phyloP scores from a whole-genome alignment of 192 early-diverging fungal genomes.

The Allomyces arbusculus region DNA sequence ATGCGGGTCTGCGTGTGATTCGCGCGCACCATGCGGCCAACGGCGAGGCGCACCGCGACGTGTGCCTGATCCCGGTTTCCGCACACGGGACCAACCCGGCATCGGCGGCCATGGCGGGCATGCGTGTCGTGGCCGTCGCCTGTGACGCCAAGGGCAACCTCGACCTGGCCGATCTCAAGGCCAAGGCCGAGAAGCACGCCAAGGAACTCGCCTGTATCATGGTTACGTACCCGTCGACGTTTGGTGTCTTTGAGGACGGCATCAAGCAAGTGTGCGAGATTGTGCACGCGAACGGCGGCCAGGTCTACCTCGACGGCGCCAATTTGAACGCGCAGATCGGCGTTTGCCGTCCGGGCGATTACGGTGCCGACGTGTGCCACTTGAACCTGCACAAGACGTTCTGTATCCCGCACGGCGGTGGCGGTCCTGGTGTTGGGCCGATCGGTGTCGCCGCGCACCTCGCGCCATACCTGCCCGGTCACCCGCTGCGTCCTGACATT shows the following conservation, averaged over 20 bases:
- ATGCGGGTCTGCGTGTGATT: slow-evolving; percentile 86
- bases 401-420: slow-evolving; percentile 96
- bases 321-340: slow-evolving; percentile 81
- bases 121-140: slow-evolving; percentile 80
- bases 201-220: slow-evolving; percentile 78
- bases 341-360: slow-evolving; percentile 67
- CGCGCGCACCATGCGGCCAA: slow-evolving; percentile 73
- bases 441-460: slow-evolving; percentile 86
- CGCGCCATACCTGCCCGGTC: slow-evolving; percentile 76
- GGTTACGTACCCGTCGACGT: slow-evolving; percentile 99
- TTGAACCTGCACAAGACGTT: slow-evolving; percentile 99
- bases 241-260: slow-evolving; percentile 89
- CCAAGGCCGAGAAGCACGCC: slow-evolving; percentile 74
- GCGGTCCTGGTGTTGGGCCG: slow-evolving; percentile 95
- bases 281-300: slow-evolving; percentile 83
- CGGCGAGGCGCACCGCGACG: slow-evolving; percentile 64
- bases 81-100: slow-evolving; percentile 99
- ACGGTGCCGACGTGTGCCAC: slow-evolving; percentile 98
- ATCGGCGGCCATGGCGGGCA: slow-evolving; percentile 90
- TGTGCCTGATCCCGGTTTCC: slow-evolving; percentile 93
- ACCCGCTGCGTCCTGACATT: slow-evolving; percentile 31
- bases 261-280: slow-evolving; percentile 74
- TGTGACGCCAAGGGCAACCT: slow-evolving; percentile 83
- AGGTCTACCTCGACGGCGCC: slow-evolving; percentile 97
- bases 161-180: slow-evolving; percentile 70